These are phyloP conservation scores for Aspergillus aculeatinus DNA, from an alignment of 2,329 filamentous ascomycete species.

Conservation along the genomic window DNA sequence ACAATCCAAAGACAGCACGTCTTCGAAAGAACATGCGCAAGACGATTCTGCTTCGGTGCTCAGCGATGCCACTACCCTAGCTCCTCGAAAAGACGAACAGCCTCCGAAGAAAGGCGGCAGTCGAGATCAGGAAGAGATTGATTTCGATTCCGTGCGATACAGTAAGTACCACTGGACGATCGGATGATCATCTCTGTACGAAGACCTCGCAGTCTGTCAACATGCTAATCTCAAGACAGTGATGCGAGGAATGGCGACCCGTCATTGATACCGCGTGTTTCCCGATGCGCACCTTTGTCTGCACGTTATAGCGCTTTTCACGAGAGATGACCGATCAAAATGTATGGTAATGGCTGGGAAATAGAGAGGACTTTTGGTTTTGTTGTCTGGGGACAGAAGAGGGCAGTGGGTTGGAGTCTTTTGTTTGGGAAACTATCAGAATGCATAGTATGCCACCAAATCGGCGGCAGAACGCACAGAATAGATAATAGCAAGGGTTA, in stretches of 20 bases:
- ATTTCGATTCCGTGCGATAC: not conserved
- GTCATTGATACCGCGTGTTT: not conserved
- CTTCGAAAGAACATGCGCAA: not conserved
- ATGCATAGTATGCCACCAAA: not conserved
- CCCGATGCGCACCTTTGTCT: not conserved
- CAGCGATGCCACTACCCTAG: slow-evolving; percentile 1
- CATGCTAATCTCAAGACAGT: not conserved
- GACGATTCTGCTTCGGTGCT: not conserved
- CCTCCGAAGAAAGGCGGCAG: not conserved
- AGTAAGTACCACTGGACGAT: not conserved
- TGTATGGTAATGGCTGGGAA: not conserved
- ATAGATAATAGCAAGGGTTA: not conserved
- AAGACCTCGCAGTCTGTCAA: not conserved
- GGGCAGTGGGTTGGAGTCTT: not conserved
- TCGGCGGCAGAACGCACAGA: not conserved
- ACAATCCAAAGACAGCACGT: not conserved
- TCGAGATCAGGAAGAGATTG: not conserved
- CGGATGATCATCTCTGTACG: not conserved
- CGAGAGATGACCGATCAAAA: not conserved
- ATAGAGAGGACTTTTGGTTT: not conserved
- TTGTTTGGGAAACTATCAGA: not conserved
- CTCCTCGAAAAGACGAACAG: not conserved
- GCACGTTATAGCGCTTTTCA: not conserved
- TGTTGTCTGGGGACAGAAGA: not conserved
- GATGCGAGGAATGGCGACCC: not conserved